Evolutionary conservation across 2,329 filamentous ascomycete genomes (phyloP), one percentile per base, ranked within the genome.

Genomic region (Hymenoscyphus fraxineus): DNA sequence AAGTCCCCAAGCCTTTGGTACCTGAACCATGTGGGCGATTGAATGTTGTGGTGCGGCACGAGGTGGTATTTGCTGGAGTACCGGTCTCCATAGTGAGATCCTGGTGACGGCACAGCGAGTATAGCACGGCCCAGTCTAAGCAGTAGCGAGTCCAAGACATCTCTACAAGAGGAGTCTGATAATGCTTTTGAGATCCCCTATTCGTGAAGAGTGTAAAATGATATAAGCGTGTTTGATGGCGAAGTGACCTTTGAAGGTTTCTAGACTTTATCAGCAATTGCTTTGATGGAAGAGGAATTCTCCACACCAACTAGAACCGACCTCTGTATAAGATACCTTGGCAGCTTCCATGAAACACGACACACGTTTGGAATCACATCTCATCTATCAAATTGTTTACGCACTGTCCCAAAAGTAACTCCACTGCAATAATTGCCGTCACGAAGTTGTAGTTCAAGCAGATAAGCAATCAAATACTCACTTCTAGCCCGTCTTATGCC

Each of bases 31-130:
- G 47, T 22, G n/a, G 19, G 47, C 47, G 19, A 54, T 54, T 54
- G 47, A 13, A 54, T 54, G 47, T 54, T 54, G 47, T 54, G 47
- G 47, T 54, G 47, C 47, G 47, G 47, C 47, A 51, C 44, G 19
- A 51, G 44, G 15, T n/a, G 41, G 44, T 51, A 51, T 51, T 22
- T 51, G 44, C 19, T 51, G 44, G 19, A 51, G 44, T 51, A 51
- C 19, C 44, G 44, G 19, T 47, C 10, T 27, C 35, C 35, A 35
- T 35, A 35, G 35, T 35, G 19, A 51, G 19, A n/a, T 51, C 22
- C 47, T 54, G 5, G 47, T 5, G n/a, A 27, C 47, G 47, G 44
- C 44, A 51, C 44, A 22, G 47, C 47, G 35, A 35, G 4, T 10
- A 35, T 35, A 35, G 35, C 35, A 35, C 35, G 35, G 35, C 35